Base-by-base conservation (phyloP, 768 basidiomycete species). In the Termitomyces sp. region DNA sequence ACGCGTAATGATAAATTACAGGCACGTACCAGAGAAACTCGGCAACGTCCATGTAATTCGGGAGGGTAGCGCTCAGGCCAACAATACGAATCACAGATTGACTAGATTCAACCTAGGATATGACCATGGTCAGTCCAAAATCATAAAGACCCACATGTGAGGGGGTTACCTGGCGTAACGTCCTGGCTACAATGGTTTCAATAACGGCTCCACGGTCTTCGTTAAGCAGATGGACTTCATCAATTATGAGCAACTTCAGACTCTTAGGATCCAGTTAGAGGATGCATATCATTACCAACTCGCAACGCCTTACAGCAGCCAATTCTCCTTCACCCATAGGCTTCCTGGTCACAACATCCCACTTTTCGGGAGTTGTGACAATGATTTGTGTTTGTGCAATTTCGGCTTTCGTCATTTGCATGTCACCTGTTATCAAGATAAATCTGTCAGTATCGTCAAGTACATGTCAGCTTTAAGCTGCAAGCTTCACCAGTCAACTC, bases 181-280 rank as follows among this genome's bases (percentile, higher is more conserved):
- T 99, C 62, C 97, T 81, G 4, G 97, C 97, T 13, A 99, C 95
- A 65, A 98, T 98, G 0, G 95, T 92, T 73, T 99, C 97, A 62
- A 99, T 95, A 36, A 98, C 96, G 15, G 97, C 95, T 24, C 97
- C 97, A 66, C 97, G 91, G 59, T 97, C 95, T 75, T 98, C 97
- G 67, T 98, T 98, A 49, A 98, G 81, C 20, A 99, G 77, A 73
- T 98, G 97, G 0, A 98, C 92, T 72, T 99, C 97, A 64, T 98
- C 97, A 59, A 98, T 96, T 67, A 99, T 97, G 41, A 99, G 81
- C 30, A 99, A 78, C 68, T 95, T 95, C 65, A 98, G 78, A 75
- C 84, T 89, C 96, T 98, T 54, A 18, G 36, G 55, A n/a, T 34
- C 37, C 13, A 33, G 53, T 30, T 53, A 55, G 30, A 30, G 39